A percentile compares a stretch with the other conserved stretches of the same genome.
These are phyloP conservation scores for Ilyonectria mors-panacis DNA, from an alignment of 2,329 filamentous ascomycete genomes.

Conservation along the genomic window DNA sequence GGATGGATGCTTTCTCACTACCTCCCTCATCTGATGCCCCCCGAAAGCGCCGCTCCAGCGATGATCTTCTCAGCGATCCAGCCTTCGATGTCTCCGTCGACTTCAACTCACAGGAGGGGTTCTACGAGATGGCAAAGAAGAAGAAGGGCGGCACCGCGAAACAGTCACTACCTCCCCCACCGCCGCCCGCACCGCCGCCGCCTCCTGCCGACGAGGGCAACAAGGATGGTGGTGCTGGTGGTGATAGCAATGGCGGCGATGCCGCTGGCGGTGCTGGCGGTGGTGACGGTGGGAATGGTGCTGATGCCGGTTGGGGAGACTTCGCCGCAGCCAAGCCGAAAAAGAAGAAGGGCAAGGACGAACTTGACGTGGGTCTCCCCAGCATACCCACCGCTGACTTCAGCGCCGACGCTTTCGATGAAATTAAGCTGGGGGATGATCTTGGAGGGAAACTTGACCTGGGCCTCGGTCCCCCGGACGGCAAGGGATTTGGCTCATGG, in stretches of 20 bases:
- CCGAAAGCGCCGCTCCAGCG: constrained; percentile 42
- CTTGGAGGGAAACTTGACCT: constrained; percentile 70
- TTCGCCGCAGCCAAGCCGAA: constrained; percentile 53
- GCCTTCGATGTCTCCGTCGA: constrained; percentile 66
- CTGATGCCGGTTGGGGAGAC: constrained; percentile 52
- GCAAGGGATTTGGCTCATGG: constrained; percentile 71
- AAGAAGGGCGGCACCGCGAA: constrained; percentile 70
- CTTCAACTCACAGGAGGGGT: constrained; percentile 68
- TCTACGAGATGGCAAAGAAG: constrained; percentile 68
- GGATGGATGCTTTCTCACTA: constrained; percentile 40
- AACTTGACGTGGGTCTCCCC: constrained; percentile 50
- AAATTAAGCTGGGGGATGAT: constrained; percentile 77
- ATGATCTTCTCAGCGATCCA: constrained; percentile 63
- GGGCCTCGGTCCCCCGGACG: constrained; percentile 64
- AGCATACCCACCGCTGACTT: constrained; percentile 55
- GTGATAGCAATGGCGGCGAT: constrained; percentile 54
- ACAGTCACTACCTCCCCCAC: constrained; percentile 47
- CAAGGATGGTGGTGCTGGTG: constrained; percentile 51
- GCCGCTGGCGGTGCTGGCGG: constrained; percentile 50
- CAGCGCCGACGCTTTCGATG: constrained; percentile 71
- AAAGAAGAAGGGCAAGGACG: constrained; percentile 61
- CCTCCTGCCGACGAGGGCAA: constrained; percentile 45
- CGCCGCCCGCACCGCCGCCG: constrained; percentile 48
- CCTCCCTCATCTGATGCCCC: constrained; percentile 41
- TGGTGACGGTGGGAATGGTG: constrained; percentile 54